Evolutionary conservation across 1,139 yeast species (phyloP), one percentile per base, ranked within the genome.

Genomic region (Hyphopichia fennica): DNA sequence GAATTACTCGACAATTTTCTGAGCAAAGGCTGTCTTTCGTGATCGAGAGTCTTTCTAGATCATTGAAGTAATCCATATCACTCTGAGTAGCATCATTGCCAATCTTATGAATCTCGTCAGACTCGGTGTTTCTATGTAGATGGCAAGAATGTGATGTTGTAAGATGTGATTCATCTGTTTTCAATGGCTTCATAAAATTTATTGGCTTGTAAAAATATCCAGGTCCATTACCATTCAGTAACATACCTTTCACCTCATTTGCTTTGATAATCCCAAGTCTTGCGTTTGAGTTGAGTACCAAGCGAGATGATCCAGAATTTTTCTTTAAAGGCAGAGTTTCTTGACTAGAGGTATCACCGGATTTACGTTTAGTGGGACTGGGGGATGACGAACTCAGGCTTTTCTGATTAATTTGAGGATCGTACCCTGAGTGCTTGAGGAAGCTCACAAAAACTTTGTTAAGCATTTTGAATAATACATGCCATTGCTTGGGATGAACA

Each of bases 401-500:
- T 25, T 35, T 31, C n/a, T 16, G 16, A 14, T 35, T 35, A 10
- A 27, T 15, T 8, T 19, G 22, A 16, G 28, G 13, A n/a, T 23
- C 31, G 22, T 18, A 35, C 4, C 38, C 38, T 4, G 25, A 11
- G 3, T 25, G 31, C 17, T 13, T 27, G 4, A 35, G 38, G 18
- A 67, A 73, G 19, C 56, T 57, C 5, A 43, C 48, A 39, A 67
- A 59, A 0, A 60, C 51, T 44, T 52, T 65, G 4, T 51, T 29
- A 2, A 76, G 44, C 46, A 77, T 56, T 3, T 63, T 57, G 44
- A 49, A 25, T 0, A 77, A 44, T 1, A 60, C 48, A 7, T 51
- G 47, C 35, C 64, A 48, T 32, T 62, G 54, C 17, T 57, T 52
- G 1, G 72, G 56, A 1, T 41, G 38, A 23, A 49, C 47, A 7